Base-by-base conservation (phyloP, 2,329 filamentous ascomycete species). In the Trichoderma polysporum region DNA sequence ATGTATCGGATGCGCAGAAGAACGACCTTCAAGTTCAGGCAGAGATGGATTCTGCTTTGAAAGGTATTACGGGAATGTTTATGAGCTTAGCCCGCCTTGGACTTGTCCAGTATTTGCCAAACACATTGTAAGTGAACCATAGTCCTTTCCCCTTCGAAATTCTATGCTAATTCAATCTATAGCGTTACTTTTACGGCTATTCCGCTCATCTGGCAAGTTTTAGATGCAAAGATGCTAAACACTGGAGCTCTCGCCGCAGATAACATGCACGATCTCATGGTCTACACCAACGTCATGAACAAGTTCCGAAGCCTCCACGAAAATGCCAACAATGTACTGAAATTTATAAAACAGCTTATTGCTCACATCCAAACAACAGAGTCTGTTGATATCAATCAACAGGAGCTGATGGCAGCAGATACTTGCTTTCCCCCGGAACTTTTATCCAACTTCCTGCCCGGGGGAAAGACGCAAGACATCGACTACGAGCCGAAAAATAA, bases 231-330 rank as follows among this genome's bases (percentile, higher is more conserved):
- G 33, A 49, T 66, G 10, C 52, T 66, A 22, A 66, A 66, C 2
- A 45, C 62, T 1, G 62, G 62, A 12, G 33, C 41, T 5, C 52
- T 39, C 39, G 62, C 54, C 29, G 53, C 62, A n/a, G 62, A 66
- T 29, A 66, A 57, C 31, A 49, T 49, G 31, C 52, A 53, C 29
- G 54, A 66, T 49, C 53, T 66, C 9, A 57, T 57, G 54, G 62
- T 66, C 31, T 66, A 66, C 53, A 66, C 54, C 35, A 58, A 52
- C 45, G 62, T 66, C 45, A 66, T 66, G 62, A 66, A 58, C 54
- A 66, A 57, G 4, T 66, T 66, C 33, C 52, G 53, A 37, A 58
- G 37, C 27, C 54, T 58, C 22, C 54, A 66, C 41, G 45, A 66
- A 58, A 57, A 66, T 22, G 62, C 62, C 41, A 50, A 66, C 41